Base-by-base conservation (phyloP, 2,329 filamentous ascomycete genomes). In the Talaromyces sp. region DNA sequence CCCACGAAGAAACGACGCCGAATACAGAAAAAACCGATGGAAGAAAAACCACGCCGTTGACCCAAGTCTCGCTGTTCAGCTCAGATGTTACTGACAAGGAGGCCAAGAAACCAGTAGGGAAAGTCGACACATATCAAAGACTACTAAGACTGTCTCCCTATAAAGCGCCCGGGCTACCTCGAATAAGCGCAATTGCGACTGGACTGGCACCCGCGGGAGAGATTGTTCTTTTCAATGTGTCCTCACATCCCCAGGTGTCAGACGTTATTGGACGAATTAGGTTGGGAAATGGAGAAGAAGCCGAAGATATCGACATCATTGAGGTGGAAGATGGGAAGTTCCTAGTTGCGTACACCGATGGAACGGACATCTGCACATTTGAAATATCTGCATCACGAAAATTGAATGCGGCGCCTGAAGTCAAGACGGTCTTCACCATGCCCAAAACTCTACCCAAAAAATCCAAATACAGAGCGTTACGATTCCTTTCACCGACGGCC, bases 171-270 rank as follows among this genome's bases (percentile, higher is more conserved):
- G 83, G 82, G 22, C 80, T 82, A 65, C 84, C 85, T 50, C 85
- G 91, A 66, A 82, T 97, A 45, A 93, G 90, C 66, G 93, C 88
- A 13, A 88, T 90, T 67, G 90, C 92, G 10, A 93, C 92, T 0
- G 91, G 91, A 33, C 82, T 96, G 68, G 88, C 91, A 22, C 88
- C 87, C 67, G 82, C 90, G 57, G 86, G 90, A 13, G 90, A 97
- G 78, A 86, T 97, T 67, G 89, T 92, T 31, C 79, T 97, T 49
- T 96, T 97, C 74, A 86, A 91, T 73, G 87, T 89, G 19, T 86
- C 84, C 8, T 82, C 83, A 1, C 79, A 81, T 1, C 85, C 85
- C 17, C 79, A 80, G 41, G 68, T 78, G 15, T 71, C 77, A 19
- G 85, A 88, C 66, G 78, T 88, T 11, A 80, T 87, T 70, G 78